Evolutionary conservation across 2,329 filamentous ascomycete genomes (phyloP).

Genomic region (Exophiala oligosperma): DNA sequence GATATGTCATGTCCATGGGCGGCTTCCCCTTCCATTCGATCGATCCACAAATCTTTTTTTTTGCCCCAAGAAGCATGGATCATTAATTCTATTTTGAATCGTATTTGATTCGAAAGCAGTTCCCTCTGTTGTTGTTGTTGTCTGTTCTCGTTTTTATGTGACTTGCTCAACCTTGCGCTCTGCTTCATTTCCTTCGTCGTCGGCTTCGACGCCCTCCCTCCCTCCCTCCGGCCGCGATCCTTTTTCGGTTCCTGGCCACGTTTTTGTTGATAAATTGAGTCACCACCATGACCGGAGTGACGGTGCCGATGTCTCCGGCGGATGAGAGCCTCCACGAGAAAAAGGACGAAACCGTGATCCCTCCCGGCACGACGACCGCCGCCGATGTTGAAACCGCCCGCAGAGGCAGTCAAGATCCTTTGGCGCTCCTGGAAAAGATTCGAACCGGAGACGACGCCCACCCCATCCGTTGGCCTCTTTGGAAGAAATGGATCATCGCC

Average conservation of each 20-base stretch:
- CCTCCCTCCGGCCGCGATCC: too few species aligned
- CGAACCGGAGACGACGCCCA: constrained; percentile 21
- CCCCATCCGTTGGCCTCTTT: constrained; percentile 25
- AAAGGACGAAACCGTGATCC: constrained; percentile 6
- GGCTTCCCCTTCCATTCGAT: too few species aligned
- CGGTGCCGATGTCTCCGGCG: not conserved
- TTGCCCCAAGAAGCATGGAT: too few species aligned
- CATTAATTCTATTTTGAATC: too few species aligned
- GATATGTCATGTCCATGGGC: too few species aligned
- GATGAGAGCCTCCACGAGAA: not conserved
- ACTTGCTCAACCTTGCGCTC: not conserved
- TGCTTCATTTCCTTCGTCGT: not conserved
- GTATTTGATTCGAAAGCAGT: not conserved
- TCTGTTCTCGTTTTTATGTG: not conserved
- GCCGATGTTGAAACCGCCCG: constrained; percentile 10
- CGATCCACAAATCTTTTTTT: too few species aligned
- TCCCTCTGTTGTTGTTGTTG: not conserved
- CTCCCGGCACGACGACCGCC: not conserved
- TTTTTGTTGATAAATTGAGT: not conserved
- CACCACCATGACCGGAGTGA: not conserved
- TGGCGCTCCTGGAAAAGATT: constrained; percentile 22
- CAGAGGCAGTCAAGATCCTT: constrained; percentile 6
- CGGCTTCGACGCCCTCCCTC: not conserved
- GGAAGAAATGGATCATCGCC: constrained; percentile 29
- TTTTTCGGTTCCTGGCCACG: too few species aligned